Base-by-base conservation (phyloP, 192 early-diverging fungal species). In the Endogone sp. region DNA sequence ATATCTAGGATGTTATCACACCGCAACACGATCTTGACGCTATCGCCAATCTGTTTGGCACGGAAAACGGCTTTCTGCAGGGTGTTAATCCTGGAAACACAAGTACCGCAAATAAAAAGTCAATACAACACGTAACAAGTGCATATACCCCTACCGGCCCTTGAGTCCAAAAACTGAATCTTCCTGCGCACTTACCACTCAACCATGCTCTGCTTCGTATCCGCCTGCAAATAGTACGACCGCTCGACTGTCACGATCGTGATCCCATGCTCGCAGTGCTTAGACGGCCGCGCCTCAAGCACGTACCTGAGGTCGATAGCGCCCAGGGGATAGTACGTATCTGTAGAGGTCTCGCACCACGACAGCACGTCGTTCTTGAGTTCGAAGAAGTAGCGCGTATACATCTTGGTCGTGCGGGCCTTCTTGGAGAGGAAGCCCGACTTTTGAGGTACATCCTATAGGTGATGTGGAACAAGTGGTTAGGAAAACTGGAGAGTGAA, bases 231-330 rank as follows among this genome's bases (percentile, higher is more conserved):
- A 24, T 79, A 71, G 68, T 82, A 85, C 30, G 80, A 82, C 60
- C 80, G 81, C 9, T 72, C 71, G 56, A 70, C 75, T 6, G 82
- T 88, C 2, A 82, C 71, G 28, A 89, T 77, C 4, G 70, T 69
- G 54, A 89, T 82, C 3, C 67, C 79, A 30, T 71, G 68, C 28
- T 82, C 69, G 1, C 66, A 66, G 29, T 81, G 75, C 32, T 72
- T 71, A 8, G 80, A 78, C 25, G 68, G 69, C 27, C 80, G 74
- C 0, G 88, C 86, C 3, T 76, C 68, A n/a, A 82, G 58, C 3
- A 81, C 83, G 64, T 84, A 65, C 67, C 88, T 91, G 30, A 91
- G 74, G 70, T 90, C 83, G 13, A 91, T 82, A 6, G 79, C 80
- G 3, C 79, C 86, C 29, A 82, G 55, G 0, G 89, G 88, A 58